phyloP scores from a whole-genome alignment of 2,329 filamentous ascomycete species.

The Chaetomium globosum region DNA sequence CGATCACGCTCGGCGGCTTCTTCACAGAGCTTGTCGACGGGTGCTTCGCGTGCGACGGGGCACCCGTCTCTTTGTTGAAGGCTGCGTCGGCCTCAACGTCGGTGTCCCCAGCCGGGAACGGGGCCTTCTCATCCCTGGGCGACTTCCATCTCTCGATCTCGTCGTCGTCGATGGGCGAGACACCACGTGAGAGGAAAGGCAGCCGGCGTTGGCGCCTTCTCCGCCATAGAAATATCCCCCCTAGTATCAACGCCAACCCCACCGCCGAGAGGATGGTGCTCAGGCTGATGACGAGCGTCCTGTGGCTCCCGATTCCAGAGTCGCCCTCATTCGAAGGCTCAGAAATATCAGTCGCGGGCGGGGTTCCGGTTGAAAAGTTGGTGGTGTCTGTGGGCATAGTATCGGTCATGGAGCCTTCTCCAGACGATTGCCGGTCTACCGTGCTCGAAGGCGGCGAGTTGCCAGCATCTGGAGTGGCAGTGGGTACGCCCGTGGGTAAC shows the following conservation, averaged over 20 bases:
- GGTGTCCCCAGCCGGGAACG: slow-evolving; percentile 27
- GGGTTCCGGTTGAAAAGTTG: slow-evolving; percentile 17
- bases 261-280: slow-evolving; percentile 54
- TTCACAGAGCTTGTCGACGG: slow-evolving; percentile 44
- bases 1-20: slow-evolving; percentile 57
- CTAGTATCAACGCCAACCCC: slow-evolving; percentile 46
- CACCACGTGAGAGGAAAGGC: slow-evolving; percentile 56
- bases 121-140: slow-evolving; percentile 34
- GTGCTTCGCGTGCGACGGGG: slow-evolving; percentile 43
- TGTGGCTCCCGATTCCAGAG: slow-evolving; percentile 39
- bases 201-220: slow-evolving; percentile 45
- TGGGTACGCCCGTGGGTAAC: background rate
- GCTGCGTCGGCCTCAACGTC: slow-evolving; percentile 31
- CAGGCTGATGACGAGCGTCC: slow-evolving; percentile 54
- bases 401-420: slow-evolving; percentile 26
- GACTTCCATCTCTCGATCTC: slow-evolving; percentile 67
- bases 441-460: slow-evolving; percentile 9
- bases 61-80: slow-evolving; percentile 39
- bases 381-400: slow-evolving; percentile 34
- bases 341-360: slow-evolving; percentile 24
- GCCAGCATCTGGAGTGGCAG: slow-evolving; percentile 16
- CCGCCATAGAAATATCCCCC: slow-evolving; percentile 45
- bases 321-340: slow-evolving; percentile 22
- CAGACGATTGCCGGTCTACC: slow-evolving; percentile 18
- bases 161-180: slow-evolving; percentile 65